phyloP scores from a whole-genome alignment of 257 asterid genomes.

The Haberlea rhodopensis region DNA sequence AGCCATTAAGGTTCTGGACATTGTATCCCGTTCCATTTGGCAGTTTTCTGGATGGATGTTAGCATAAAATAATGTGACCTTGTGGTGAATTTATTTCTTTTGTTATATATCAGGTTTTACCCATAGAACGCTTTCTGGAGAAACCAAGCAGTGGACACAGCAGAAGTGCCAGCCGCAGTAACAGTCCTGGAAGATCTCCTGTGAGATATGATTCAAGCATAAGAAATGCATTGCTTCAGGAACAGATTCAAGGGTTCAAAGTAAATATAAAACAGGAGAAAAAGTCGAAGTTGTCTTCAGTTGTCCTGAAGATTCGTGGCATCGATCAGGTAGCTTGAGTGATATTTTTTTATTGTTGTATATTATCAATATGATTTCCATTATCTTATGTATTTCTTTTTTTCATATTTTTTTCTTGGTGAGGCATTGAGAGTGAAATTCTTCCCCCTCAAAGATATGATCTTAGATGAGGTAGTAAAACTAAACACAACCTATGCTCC shows the following conservation, averaged over 20 bases:
- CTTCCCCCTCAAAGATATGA: constrained; percentile 14
- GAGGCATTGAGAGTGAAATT: neutral
- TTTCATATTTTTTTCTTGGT: constrained; percentile 5
- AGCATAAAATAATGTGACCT: constrained; percentile 18
- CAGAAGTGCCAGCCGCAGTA: constrained; percentile 95
- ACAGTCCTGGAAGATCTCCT: constrained; percentile 97
- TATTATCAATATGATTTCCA: neutral
- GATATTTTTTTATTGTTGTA: constrained; percentile 17
- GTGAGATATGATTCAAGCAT: constrained; percentile 62
- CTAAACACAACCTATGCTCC: constrained; percentile 8
- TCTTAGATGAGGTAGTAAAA: no score
- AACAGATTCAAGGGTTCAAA: constrained; percentile 79
- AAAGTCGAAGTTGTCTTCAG: constrained; percentile 93
- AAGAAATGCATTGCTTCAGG: constrained; percentile 69
- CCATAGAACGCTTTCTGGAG: constrained; percentile 91
- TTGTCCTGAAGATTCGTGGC: constrained; percentile 95
- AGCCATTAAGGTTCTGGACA: constrained; percentile 76
- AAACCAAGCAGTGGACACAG: constrained; percentile 84
- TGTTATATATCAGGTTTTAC: constrained; percentile 57
- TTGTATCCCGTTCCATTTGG: constrained; percentile 3
- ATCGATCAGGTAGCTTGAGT: constrained; percentile 80
- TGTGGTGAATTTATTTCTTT: constrained; percentile 23
- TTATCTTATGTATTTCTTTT: constrained; percentile 1
- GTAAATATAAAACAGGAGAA: constrained; percentile 90
- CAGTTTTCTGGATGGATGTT: constrained; percentile 18